These are phyloP conservation scores for Nidula niveotomentosa DNA, from an alignment of 1,284 basidiomycete genomes.

Conservation along the genomic window DNA sequence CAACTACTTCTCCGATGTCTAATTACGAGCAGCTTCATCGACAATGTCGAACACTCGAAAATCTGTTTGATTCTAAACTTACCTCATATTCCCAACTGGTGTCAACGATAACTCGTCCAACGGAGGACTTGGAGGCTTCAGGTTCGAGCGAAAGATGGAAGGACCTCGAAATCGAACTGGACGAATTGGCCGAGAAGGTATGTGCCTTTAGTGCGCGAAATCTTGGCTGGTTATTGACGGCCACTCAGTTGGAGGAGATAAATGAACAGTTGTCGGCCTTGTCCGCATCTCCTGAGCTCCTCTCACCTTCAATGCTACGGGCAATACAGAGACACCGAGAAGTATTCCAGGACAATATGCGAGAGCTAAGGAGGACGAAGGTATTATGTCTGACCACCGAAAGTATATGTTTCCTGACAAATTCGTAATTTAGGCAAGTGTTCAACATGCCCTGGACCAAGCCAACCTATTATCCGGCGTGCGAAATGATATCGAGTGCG, in stretches of 20 bases:
- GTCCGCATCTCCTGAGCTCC: slow-evolving; percentile 73
- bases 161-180: slow-evolving; percentile 85
- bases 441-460: slow-evolving; percentile 84
- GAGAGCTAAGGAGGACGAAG: slow-evolving; percentile 85
- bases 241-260: slow-evolving; percentile 76
- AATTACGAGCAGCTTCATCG: slow-evolving; percentile 79
- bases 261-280: slow-evolving; percentile 74
- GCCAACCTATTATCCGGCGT: slow-evolving; percentile 90
- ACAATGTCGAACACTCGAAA: slow-evolving; percentile 89
- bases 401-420: not conserved
- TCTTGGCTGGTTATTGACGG: too few relatives aligned
- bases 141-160: slow-evolving; percentile 71
- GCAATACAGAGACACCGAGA: slow-evolving; percentile 91
- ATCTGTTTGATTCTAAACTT: slow-evolving; percentile 88
- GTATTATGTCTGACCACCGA: slow-evolving; percentile 32
- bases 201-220: slow-evolving; percentile 11
- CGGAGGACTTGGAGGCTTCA: slow-evolving; percentile 69
- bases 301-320: slow-evolving; percentile 85
- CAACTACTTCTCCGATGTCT: slow-evolving; percentile 43
- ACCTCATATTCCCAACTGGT: slow-evolving; percentile 88
- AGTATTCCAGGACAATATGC: slow-evolving; percentile 83
- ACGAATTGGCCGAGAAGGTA: slow-evolving; percentile 87
- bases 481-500: slow-evolving; percentile 92
- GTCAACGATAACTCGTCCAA: slow-evolving; percentile 64
- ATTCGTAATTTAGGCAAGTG: slow-evolving; percentile 55